Percentiles rank a stretch among this genome's conserved stretches.
phyloP scores from a whole-genome alignment of 2,329 filamentous ascomycete species.

The Penicillium sp. region DNA sequence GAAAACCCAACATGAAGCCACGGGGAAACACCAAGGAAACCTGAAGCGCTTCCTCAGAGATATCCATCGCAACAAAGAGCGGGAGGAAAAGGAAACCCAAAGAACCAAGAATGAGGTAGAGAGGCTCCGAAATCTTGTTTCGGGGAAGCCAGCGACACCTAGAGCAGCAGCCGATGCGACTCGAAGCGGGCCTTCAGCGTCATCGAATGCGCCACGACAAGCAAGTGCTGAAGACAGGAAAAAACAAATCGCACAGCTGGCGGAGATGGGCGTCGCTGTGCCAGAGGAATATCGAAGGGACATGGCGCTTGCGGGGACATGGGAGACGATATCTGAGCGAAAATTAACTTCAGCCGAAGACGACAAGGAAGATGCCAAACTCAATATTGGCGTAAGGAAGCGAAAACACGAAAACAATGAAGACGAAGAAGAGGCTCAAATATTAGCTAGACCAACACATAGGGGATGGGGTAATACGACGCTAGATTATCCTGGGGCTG shows the following conservation, averaged over 20 bases:
- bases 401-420: slow-evolving; percentile 42
- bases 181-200: slow-evolving; percentile 27
- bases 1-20: slow-evolving; percentile 82
- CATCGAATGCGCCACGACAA: slow-evolving; percentile 32
- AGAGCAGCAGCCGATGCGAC: slow-evolving; percentile 19
- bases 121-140: slow-evolving; percentile 73
- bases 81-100: slow-evolving; percentile 75
- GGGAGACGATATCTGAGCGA: slow-evolving; percentile 64
- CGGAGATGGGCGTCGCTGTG: slow-evolving; percentile 78
- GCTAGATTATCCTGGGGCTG: slow-evolving; percentile 35
- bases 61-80: slow-evolving; percentile 79
- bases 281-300: slow-evolving; percentile 74
- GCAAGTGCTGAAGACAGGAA: slow-evolving; percentile 66
- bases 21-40: slow-evolving; percentile 74
- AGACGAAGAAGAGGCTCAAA: slow-evolving; percentile 30
- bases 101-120: slow-evolving; percentile 80
- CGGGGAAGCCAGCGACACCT: slow-evolving; percentile 36
- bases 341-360: slow-evolving; percentile 37
- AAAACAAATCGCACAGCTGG: slow-evolving; percentile 80
- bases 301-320: slow-evolving; percentile 85
- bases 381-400: slow-evolving; percentile 43
- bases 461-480: slow-evolving; percentile 44
- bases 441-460: slow-evolving; percentile 13
- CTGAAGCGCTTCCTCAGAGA: slow-evolving; percentile 88
- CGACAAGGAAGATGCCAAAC: slow-evolving; percentile 31